Percentiles rank a stretch among this genome's conserved stretches.
These are phyloP conservation scores for Balakata baccata DNA, from an alignment of 345 rosid species.

Conservation along the genomic window DNA sequence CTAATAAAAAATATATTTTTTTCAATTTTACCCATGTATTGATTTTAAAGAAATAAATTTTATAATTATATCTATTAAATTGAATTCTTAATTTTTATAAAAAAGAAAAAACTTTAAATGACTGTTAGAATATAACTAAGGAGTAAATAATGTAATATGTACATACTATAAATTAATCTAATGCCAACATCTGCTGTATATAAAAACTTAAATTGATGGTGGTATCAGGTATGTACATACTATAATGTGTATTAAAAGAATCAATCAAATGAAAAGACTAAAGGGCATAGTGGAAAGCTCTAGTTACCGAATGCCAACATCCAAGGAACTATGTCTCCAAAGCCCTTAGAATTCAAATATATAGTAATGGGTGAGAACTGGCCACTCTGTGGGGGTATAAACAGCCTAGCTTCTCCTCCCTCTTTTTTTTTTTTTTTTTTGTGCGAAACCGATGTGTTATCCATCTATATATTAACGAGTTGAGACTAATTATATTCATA, in stretches of 20 bases:
- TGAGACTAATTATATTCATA: too few species aligned
- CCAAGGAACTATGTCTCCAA: slow-evolving; percentile 8
- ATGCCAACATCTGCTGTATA: neutral
- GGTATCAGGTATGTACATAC: neutral
- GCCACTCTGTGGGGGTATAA: slow-evolving; percentile 32
- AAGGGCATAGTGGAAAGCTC: neutral
- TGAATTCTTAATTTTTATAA: too few species aligned
- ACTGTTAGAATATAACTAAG: too few species aligned
- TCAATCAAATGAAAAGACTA: slow-evolving; percentile 6
- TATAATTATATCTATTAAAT: too few species aligned
- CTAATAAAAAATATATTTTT: too few species aligned
- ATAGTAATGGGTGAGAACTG: slow-evolving; percentile 7
- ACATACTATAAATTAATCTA: neutral
- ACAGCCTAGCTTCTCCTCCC: slow-evolving; percentile 40
- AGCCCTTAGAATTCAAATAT: neutral
- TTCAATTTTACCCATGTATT: too few species aligned
- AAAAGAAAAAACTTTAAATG: too few species aligned
- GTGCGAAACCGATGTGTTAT: too few species aligned
- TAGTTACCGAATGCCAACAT: slow-evolving; percentile 8
- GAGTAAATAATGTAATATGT: neutral
- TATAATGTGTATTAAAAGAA: neutral
- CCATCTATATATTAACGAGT: too few species aligned
- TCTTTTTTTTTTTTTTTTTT: too few species aligned
- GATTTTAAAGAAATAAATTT: too few species aligned
- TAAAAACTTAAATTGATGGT: neutral